Conservation (phyloP, 179 eudicot species). For the Actinidia polygama region DNA sequence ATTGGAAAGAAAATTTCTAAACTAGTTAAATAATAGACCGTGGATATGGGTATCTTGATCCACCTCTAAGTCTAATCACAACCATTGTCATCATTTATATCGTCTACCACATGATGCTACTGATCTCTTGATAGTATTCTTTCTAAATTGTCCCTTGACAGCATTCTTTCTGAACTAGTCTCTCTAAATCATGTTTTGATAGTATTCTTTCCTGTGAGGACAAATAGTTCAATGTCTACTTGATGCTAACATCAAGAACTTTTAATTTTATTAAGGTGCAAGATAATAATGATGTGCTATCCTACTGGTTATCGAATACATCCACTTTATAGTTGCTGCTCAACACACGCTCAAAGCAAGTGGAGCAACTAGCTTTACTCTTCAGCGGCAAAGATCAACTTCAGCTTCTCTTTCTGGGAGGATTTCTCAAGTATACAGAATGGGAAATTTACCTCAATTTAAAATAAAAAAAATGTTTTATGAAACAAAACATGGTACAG, state of each 20-base stretch:
- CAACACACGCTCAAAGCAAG: constrained; percentile 96
- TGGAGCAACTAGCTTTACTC: constrained; percentile 93
- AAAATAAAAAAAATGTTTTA: too few relatives aligned
- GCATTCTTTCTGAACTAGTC: neutral
- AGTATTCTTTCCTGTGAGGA: neutral
- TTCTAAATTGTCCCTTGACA: constrained; percentile 8
- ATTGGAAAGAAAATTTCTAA: too few relatives aligned
- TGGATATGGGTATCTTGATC: constrained; percentile 47
- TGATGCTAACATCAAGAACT: constrained; percentile 20
- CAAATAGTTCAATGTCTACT: neutral
- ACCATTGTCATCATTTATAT: neutral
- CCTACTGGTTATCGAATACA: constrained; percentile 93
- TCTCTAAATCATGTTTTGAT: neutral
- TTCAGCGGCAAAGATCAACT: constrained; percentile 86
- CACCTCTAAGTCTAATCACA: neutral
- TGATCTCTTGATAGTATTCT: constrained; percentile 3
- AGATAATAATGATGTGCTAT: constrained; percentile 80
- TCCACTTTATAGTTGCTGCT: constrained; percentile 88
- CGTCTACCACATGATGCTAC: constrained; percentile 4
- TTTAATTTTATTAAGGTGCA: constrained; percentile 58
- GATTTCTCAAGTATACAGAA: constrained; percentile 83
- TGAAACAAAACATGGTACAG: too few relatives aligned
- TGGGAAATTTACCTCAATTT: too few relatives aligned
- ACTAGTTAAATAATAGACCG: too few relatives aligned
- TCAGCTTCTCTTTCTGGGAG: constrained; percentile 94